Percentiles rank a stretch among this genome's conserved stretches.
Evolutionary conservation across 148 eudicot genomes (phyloP).

Genomic region (Rhododendron vialii): DNA sequence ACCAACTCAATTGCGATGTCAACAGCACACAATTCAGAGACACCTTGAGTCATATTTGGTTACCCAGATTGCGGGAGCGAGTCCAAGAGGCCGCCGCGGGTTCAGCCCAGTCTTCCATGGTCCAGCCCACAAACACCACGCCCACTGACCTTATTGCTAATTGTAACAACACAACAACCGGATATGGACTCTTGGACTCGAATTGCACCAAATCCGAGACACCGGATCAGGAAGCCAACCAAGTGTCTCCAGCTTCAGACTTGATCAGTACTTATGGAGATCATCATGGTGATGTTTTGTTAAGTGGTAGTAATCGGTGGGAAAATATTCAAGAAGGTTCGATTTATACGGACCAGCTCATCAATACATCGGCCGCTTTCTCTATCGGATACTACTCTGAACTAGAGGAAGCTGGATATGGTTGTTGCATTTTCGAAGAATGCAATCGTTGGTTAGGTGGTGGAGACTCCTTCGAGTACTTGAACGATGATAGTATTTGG

Average conservation of each 20-base stretch:
- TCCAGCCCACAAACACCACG: background rate
- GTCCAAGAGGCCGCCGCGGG: background rate
- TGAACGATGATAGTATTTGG: background rate
- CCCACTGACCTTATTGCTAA: background rate
- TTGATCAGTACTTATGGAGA: background rate
- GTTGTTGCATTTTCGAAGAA: background rate
- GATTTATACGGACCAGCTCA: background rate
- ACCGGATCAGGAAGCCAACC: background rate
- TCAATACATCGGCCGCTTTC: background rate
- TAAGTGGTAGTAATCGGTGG: background rate
- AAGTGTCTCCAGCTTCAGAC: background rate
- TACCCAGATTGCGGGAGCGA: conserved; percentile 34
- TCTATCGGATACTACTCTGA: background rate
- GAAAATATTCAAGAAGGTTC: background rate
- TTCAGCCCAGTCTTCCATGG: background rate
- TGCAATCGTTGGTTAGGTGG: background rate
- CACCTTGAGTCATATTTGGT: conserved; percentile 44
- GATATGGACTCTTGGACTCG: background rate
- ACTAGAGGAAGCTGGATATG: background rate
- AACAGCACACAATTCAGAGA: conserved; percentile 60
- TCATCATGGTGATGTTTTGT: background rate
- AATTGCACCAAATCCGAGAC: background rate
- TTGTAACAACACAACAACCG: background rate
- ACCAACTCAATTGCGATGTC: conserved; percentile 60
- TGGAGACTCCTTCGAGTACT: background rate